Base-by-base conservation (phyloP, 2,329 filamentous ascomycete genomes). In the Neurospora sp. region DNA sequence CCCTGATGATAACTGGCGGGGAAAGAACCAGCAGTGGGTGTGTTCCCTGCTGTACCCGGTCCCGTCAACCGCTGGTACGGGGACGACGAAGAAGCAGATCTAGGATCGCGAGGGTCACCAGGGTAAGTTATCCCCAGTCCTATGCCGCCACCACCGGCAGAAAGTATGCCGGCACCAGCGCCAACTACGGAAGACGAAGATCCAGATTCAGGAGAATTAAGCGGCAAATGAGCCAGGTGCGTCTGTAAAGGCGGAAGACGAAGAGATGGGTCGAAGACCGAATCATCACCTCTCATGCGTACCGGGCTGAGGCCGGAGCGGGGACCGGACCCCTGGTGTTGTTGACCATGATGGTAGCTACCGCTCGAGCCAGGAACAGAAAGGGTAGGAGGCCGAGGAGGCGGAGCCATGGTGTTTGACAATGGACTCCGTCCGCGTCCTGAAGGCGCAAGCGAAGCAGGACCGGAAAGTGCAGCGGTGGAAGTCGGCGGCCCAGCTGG, bases 231-330 rank as follows among this genome's bases (percentile, higher is more conserved):
- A 0, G 80, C 76, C 15, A 79, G 70, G 70, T 78, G 78, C 74
- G 81, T 87, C 75, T 87, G 84, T 42, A 88, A 76, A 1, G 86
- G 86, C 0, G 86, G 85, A 19, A 88, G 78, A 38, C 83, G 81
- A 10, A 87, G 80, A 7, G 85, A 86, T 73, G 86, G 84, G 70
- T 87, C 84, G 72, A 85, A 86, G 7, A 82, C 85, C 0, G 52
- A 62, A 17, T 62, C 52, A 62, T 62, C 52, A 10, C 28, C 28
- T 3, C 28, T 33, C 52, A 33, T 62, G 0, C 52, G 52, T 10
- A 33, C 13, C 3, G 52, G 52, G 39, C 81, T 80, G 70, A 39
- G 36, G 1, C 52, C 58, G 11, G 66, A 66, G 10, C 38, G 10
- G 10, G 33, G 10, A 13, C 38, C 66, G 11, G 66, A 43, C 11